Evolutionary conservation across 1,284 basidiomycete genomes (phyloP), one percentile per base, ranked within the genome.

Genomic region (Calocybe gambosa): DNA sequence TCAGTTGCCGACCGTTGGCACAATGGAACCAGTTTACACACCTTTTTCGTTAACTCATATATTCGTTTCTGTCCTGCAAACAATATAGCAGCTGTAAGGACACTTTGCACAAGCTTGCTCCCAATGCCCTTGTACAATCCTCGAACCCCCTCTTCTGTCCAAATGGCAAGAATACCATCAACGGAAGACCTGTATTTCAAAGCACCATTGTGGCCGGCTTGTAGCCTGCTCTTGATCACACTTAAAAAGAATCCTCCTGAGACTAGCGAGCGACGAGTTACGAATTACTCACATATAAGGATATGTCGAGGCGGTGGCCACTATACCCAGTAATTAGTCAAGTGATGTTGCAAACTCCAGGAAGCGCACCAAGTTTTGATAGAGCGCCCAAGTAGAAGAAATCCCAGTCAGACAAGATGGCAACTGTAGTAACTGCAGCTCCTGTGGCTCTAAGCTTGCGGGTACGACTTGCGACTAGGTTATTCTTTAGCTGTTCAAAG

Each of bases 341-440:
- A 18, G 29, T n/a, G 42, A 21, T 7, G 13, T 34, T 25, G 21
- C 28, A 8, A 35, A n/a, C 12, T 25, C 20, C 9, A 15, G 18
- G n/a, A 42, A 15, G 38, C 77, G 38, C 58, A 89, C 87, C 75
- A 6, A 94, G 75, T 61, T 94, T 95, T 36, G 89, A 93, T 45
- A 95, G 62, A 1, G 93, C 84, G 7, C 93, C 92, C 21, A 96
- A 75, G 54, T 93, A 62, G 67, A 97, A 95, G 65, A 91, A 87
- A 62, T 97, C 93, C 72, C 81, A 77, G 61, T 95, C 90, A 18
- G 80, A 77, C 28, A 95, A 68, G 3, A 79, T 61, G 29, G 73
- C 75, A 31, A 71, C 67, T 16, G 68, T 71, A 46, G 67, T 62
- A 16, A 65, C 66, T 49, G 59, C 63, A 26, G 67, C 62, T 20